Conservation (phyloP, 2,329 filamentous ascomycete species). For the Tolypocladium tropicale region DNA sequence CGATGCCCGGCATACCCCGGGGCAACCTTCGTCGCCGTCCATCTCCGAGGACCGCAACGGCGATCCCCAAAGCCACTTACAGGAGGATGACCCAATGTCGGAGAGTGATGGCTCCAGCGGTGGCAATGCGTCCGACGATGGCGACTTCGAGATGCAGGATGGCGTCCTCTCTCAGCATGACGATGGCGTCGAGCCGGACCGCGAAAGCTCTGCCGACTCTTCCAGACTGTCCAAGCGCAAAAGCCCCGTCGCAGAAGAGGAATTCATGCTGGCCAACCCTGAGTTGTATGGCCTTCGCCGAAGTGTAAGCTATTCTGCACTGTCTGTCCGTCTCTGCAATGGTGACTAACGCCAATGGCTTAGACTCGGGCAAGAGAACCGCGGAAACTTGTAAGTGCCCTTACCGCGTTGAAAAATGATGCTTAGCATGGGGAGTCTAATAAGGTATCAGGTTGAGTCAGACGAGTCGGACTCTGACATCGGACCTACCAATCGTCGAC, state of each 20-base stretch:
- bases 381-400: constrained; percentile 43
- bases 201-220: constrained; percentile 63
- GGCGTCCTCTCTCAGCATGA: constrained; percentile 36
- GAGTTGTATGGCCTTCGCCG: constrained; percentile 89
- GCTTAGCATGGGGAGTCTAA: constrained; percentile 1
- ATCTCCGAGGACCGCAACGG: constrained; percentile 30
- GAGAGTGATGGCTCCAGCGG: constrained; percentile 37
- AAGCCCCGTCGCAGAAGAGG: constrained; percentile 57
- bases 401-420: neutral
- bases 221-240: constrained; percentile 65
- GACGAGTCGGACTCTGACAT: constrained; percentile 66
- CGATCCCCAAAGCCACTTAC: constrained; percentile 27
- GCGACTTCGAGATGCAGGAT: constrained; percentile 67
- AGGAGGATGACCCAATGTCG: constrained; percentile 29
- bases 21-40: constrained; percentile 33
- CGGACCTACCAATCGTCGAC: constrained; percentile 43
- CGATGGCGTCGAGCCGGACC: constrained; percentile 37
- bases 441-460: constrained; percentile 32
- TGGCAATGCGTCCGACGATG: constrained; percentile 53
- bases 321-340: constrained; percentile 9
- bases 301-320: constrained; percentile 54
- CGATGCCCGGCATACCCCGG: constrained; percentile 52
- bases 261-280: constrained; percentile 82
- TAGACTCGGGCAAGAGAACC: constrained; percentile 49
- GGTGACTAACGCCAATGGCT: constrained; percentile 17